These are phyloP conservation scores for Verticillium albo-atrum DNA, from an alignment of 2,329 filamentous ascomycete species.

Conservation along the genomic window DNA sequence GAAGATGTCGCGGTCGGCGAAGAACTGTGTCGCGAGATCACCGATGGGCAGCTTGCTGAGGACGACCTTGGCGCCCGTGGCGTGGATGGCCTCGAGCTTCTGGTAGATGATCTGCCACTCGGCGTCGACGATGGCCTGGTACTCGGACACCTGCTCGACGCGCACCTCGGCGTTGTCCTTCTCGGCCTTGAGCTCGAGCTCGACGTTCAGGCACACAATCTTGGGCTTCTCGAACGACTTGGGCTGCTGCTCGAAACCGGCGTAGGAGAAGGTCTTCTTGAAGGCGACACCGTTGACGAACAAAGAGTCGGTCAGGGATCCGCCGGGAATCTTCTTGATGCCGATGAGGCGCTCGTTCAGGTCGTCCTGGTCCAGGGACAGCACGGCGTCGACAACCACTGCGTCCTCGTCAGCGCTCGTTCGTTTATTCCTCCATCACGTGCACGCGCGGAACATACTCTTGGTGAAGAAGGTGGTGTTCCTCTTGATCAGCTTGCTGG, in stretches of 20 bases:
- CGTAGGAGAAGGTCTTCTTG: conserved; percentile 99
- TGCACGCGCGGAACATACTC: conserved; percentile 53
- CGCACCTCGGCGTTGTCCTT: conserved; percentile 99
- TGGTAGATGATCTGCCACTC: conserved; percentile 99
- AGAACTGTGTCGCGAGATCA: conserved; percentile 95
- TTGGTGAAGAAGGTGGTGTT: conserved; percentile 97
- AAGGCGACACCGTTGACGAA: conserved; percentile 98
- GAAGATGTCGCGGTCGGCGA: conserved; percentile 97
- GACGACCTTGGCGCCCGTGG: conserved; percentile 95
- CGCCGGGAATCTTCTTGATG: conserved; percentile 96
- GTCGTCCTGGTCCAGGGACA: conserved; percentile 93
- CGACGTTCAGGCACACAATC: conserved; percentile 96
- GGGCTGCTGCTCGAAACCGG: conserved; percentile 98
- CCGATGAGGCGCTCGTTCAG: conserved; percentile 97
- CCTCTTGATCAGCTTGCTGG: conserved; percentile 97
- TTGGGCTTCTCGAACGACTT: conserved; percentile 93
- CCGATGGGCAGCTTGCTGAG: conserved; percentile 96
- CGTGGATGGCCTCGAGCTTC: conserved; percentile 92
- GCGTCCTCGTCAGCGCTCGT: conserved; percentile 4
- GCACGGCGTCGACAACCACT: conserved; percentile 97
- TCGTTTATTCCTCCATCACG: conserved; percentile 8
- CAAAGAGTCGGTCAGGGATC: conserved; percentile 90
- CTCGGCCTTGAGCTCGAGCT: conserved; percentile 96
- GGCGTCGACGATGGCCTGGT: conserved; percentile 97
- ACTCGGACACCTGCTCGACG: conserved; percentile 97